phyloP scores from a whole-genome alignment of 1,284 basidiomycete species.

The Ganoderma lucidum region DNA sequence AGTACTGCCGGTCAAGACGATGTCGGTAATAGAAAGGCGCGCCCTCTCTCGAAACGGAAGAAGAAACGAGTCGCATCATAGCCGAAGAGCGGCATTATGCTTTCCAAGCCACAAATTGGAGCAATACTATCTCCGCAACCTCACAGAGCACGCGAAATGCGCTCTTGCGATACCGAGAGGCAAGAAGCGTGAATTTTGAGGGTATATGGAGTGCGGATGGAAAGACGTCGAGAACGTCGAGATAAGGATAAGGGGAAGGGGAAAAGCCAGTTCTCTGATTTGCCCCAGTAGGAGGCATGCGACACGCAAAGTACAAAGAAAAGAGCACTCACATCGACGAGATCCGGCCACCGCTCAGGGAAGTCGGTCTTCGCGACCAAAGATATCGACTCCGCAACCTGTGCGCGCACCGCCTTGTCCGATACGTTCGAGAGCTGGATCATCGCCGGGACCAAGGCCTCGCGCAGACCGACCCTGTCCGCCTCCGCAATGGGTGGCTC shows the following conservation, averaged over 20 bases:
- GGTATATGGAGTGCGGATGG: too few relatives aligned
- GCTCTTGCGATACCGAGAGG: background rate
- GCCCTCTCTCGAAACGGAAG: background rate
- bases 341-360: conserved; percentile 83
- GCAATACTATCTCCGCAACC: background rate
- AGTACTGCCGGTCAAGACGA: background rate
- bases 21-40: background rate
- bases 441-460: conserved; percentile 84
- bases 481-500: conserved; percentile 65
- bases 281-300: background rate
- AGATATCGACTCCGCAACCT: conserved; percentile 90
- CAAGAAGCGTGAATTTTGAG: background rate
- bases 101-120: background rate
- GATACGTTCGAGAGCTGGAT: conserved; percentile 72
- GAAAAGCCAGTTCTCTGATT: background rate
- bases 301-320: background rate
- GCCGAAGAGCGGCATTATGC: background rate
- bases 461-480: conserved; percentile 75
- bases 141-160: background rate
- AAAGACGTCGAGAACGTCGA: background rate
- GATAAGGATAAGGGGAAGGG: background rate
- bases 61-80: background rate
- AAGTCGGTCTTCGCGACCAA: conserved; percentile 91
- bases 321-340: conserved; percentile 56
- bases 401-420: conserved; percentile 77